Percentiles rank a stretch among this genome's conserved stretches.
Evolutionary conservation across 2,329 filamentous ascomycete species (phyloP).

Genomic region (Ceratocystis cacaofunesta): DNA sequence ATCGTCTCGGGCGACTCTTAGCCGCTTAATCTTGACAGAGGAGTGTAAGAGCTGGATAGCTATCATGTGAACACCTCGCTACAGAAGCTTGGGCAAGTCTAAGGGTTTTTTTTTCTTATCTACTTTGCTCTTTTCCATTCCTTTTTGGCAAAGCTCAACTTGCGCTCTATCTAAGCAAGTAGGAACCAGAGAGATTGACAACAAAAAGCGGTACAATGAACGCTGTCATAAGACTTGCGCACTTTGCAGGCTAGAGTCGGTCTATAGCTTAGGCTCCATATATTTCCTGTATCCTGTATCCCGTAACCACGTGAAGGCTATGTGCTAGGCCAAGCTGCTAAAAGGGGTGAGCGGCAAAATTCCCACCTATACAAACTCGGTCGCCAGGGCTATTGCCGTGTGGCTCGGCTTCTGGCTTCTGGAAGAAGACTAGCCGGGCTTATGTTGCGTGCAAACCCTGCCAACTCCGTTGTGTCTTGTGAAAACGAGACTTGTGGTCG

Average conservation of each 20-base stretch:
- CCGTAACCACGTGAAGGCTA: neutral
- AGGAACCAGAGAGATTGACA: neutral
- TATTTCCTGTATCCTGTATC: neutral
- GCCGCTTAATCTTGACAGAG: neutral
- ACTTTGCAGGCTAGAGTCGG: neutral
- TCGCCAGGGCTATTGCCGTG: slow-evolving; percentile 5
- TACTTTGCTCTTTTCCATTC: too few relatives aligned
- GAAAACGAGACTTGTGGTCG: neutral
- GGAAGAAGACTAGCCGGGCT: neutral
- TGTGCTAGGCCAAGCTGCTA: too few relatives aligned
- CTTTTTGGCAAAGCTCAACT: neutral
- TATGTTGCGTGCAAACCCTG: neutral
- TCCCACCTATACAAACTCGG: neutral
- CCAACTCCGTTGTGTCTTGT: neutral
- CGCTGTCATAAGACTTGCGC: too few relatives aligned
- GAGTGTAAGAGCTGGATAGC: neutral
- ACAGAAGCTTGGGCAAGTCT: too few relatives aligned
- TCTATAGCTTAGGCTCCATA: neutral
- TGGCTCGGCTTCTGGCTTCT: neutral
- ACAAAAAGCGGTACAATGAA: too few relatives aligned
- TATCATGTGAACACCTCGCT: neutral
- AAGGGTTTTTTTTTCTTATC: too few relatives aligned
- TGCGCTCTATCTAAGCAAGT: neutral
- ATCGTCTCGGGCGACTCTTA: too few relatives aligned
- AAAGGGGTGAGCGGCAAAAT: slow-evolving; percentile 1